phyloP scores from a whole-genome alignment of 2,329 filamentous ascomycete genomes.

The Colletotrichum incanum region DNA sequence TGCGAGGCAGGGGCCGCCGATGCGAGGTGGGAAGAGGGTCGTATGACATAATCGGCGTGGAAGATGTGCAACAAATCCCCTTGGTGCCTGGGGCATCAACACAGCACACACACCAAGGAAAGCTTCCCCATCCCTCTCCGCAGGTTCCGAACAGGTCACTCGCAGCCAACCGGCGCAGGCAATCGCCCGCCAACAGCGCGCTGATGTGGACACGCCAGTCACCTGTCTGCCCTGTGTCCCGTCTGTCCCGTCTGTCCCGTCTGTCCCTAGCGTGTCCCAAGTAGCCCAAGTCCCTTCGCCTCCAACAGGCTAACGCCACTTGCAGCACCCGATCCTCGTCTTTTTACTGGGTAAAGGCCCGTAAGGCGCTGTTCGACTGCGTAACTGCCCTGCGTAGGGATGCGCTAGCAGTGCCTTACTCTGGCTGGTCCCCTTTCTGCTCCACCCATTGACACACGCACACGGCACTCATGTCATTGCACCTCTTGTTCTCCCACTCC shows the following conservation, averaged over 20 bases:
- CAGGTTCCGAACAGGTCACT: slow-evolving; percentile 35
- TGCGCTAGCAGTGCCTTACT: slow-evolving; percentile 6
- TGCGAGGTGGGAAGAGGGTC: slow-evolving; percentile 1
- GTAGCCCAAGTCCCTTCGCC: neutral
- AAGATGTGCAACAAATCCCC: neutral
- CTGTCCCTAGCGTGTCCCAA: slow-evolving; percentile 16
- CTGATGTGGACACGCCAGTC: slow-evolving; percentile 17
- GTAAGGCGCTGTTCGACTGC: slow-evolving; percentile 16
- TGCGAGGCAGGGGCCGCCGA: neutral
- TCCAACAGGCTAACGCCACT: slow-evolving; percentile 32
- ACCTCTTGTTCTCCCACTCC: slow-evolving; percentile 26
- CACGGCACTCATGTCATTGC: slow-evolving; percentile 35
- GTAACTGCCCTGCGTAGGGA: slow-evolving; percentile 25
- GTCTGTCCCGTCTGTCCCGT: neutral
- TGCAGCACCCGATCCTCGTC: slow-evolving; percentile 31
- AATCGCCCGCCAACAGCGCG: slow-evolving; percentile 7
- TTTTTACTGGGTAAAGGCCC: slow-evolving; percentile 20
- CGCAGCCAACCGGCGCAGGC: neutral
- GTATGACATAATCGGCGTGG: slow-evolving; percentile 36
- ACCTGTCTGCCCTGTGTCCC: slow-evolving; percentile 21
- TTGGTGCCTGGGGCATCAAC: slow-evolving; percentile 10
- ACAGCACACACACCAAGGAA: neutral
- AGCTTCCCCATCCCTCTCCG: slow-evolving; percentile 27
- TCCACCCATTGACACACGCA: slow-evolving; percentile 30
- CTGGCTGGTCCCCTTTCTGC: slow-evolving; percentile 32